Conservation (phyloP, 768 basidiomycete genomes). For the Phaffia australis region DNA sequence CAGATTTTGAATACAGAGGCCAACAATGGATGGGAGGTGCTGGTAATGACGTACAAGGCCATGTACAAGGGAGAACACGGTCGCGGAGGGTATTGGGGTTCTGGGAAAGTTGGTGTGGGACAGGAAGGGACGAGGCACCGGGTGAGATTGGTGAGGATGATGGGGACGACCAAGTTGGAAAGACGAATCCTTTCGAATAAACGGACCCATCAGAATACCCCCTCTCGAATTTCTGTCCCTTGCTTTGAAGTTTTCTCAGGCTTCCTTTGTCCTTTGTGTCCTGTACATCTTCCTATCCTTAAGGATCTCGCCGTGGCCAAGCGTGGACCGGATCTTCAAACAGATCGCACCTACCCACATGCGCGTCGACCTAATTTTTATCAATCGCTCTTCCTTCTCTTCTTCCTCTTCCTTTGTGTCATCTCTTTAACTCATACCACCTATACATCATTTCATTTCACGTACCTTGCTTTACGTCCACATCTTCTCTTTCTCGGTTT, state of each 20-base stretch:
- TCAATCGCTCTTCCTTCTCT: background rate
- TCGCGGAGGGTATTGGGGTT: constrained; percentile 14
- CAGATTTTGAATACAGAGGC: background rate
- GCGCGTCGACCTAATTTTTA: background rate
- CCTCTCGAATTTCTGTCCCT: too few species aligned
- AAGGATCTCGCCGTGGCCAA: too few species aligned
- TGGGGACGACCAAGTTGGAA: constrained; percentile 15
- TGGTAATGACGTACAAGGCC: background rate
- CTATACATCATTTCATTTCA: background rate
- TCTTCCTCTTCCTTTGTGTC: background rate
- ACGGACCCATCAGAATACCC: too few species aligned
- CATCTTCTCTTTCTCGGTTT: background rate
- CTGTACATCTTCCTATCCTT: background rate
- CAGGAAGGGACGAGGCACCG: constrained; percentile 5
- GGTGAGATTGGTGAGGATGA: constrained; percentile 6
- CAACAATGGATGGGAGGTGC: constrained; percentile 9
- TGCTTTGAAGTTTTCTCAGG: background rate
- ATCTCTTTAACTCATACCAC: background rate
- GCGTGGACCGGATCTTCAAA: too few species aligned
- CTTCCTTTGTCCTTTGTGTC: background rate
- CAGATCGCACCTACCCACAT: too few species aligned
- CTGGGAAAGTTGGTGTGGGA: constrained; percentile 20
- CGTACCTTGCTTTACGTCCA: background rate
- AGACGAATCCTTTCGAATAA: constrained; percentile 20
- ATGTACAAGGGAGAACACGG: background rate